Evolutionary conservation across 1,139 yeast genomes (phyloP).

Genomic region (Yamadazyma trypodendri): DNA sequence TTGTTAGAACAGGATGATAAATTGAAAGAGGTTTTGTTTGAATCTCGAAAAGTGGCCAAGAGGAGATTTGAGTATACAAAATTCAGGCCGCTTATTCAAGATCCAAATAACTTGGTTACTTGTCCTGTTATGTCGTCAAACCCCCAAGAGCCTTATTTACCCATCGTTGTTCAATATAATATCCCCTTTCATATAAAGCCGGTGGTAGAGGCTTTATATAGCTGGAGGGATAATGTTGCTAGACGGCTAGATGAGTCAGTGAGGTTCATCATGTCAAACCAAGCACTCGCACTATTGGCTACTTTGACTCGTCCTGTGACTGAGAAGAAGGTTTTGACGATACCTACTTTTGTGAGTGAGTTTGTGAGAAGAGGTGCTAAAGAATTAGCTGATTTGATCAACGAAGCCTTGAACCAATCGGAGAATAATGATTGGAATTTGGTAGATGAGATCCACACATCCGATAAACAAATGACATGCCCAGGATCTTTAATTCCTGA

Average conservation of each 20-base stretch:
- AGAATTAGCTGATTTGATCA: slow-evolving; percentile 56
- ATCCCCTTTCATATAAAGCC: slow-evolving; percentile 56
- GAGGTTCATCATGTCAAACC: slow-evolving; percentile 82
- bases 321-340: slow-evolving; percentile 54
- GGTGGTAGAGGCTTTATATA: slow-evolving; percentile 59
- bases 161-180: slow-evolving; percentile 64
- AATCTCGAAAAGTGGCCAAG: slow-evolving; percentile 78
- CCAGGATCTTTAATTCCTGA: slow-evolving; percentile 1
- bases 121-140: slow-evolving; percentile 50
- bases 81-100: slow-evolving; percentile 47
- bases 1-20: slow-evolving; percentile 41
- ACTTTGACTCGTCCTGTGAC: slow-evolving; percentile 55
- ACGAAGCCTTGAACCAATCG: slow-evolving; percentile 28
- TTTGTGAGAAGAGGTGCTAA: slow-evolving; percentile 57
- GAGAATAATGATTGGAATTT: slow-evolving; percentile 32
- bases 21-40: slow-evolving; percentile 56
- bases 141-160: slow-evolving; percentile 56
- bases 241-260: slow-evolving; percentile 80
- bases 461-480: background rate
- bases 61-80: slow-evolving; percentile 77
- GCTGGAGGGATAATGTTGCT: slow-evolving; percentile 84
- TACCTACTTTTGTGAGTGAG: slow-evolving; percentile 51
- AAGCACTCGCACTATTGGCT: slow-evolving; percentile 63
- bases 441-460: slow-evolving; percentile 21
- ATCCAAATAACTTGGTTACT: slow-evolving; percentile 31